Base-by-base conservation (phyloP, 768 basidiomycete genomes). In the Chiua virens region DNA sequence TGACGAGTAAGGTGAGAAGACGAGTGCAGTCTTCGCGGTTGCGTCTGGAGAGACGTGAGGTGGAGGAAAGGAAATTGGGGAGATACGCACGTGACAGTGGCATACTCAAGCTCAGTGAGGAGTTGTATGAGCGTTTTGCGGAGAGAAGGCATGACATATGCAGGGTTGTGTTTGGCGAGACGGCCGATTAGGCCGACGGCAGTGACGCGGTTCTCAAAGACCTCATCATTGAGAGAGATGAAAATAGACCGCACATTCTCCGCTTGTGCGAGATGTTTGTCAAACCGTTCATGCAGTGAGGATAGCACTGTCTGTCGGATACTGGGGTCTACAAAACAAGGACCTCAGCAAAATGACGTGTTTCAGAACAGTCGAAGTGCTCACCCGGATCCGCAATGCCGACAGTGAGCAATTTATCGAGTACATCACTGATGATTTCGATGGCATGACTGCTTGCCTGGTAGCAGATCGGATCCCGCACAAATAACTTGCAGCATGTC, bases 161-260 rank as follows among this genome's bases (percentile, higher is more conserved):
- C 97, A 0, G 97, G 97, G 63, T 99, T 99, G 70, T 96, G 91
- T 59, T 85, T 83, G 4, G 95, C 92, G 22, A 99, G 80, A 23
- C 97, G 85, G 1, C 97, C 97, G 52, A 99, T 98, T 55, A 98
- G 79, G 20, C 73, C 73, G 46, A 98, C 91, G 3, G 95, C 95
- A n/a, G 87, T 84, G 23, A 92, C 83, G 20, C 97, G 85, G 65
- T 97, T 97, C 43, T 89, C 87, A 69, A 95, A 98, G 8, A 89
- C 86, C 65, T 98, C 97, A 62, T 99, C 97, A 63, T 98, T 98
- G 42, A 99, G 78, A 0, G 95, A 97, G 56, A 98, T 92, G 73
- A 98, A 98, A 14, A 99, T 75, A 11, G 92, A 95, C 14, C 95
- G 83, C n/a, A 99, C 94, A 64, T 98, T 95, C 71, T 98, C 97